Evolutionary conservation across 805 yeast genomes (phyloP), one percentile per base, ranked within the genome.

Genomic region (Cyberlindnera suaveolens): DNA sequence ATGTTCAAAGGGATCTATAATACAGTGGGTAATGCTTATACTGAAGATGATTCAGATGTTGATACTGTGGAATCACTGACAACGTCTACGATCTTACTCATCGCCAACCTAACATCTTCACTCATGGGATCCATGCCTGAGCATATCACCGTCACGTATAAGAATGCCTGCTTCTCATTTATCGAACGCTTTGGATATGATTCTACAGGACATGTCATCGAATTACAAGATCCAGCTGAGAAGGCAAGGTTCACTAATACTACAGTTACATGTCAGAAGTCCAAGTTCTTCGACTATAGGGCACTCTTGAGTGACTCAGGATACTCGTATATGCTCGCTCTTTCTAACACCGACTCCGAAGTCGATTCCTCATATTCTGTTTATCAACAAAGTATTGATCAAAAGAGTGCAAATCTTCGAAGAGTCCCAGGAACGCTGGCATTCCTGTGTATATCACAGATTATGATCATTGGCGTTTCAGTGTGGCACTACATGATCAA

Each of bases 1-100:
- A 74, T 80, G 16, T 71, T 80, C 1, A 51, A 61, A 16, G 85
- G 85, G 1, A 57, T 80, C 8, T 78, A 75, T 50, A 57, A 19
- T 64, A 72, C 5, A 57, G 75, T 42, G 57, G 75, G 37, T 54
- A 50, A 56, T 31, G 45, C 50, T 4, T 57, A 54, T 23, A 56
- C 56, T 1, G 50, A 58, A 14, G 65, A 62, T 3, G 41, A 36
- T 19, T 42, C 77, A 26, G 60, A 31, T 18, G 33, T 43, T 10
- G 27, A 23, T 23, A 43, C 42, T 7, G 15, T 30, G n/a, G 45
- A 43, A 14, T 44, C 45, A 2, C 36, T 45, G 31, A 45, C 49
- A 26, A 42, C 52, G 1, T 49, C 52, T 2, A 43, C 47, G 4
- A 34, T 46, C 14, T n/a, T 44, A 13, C 18, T 42, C 38, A 46